phyloP scores from a whole-genome alignment of 2,329 filamentous ascomycete genomes.

The Nothopassalora personata region DNA sequence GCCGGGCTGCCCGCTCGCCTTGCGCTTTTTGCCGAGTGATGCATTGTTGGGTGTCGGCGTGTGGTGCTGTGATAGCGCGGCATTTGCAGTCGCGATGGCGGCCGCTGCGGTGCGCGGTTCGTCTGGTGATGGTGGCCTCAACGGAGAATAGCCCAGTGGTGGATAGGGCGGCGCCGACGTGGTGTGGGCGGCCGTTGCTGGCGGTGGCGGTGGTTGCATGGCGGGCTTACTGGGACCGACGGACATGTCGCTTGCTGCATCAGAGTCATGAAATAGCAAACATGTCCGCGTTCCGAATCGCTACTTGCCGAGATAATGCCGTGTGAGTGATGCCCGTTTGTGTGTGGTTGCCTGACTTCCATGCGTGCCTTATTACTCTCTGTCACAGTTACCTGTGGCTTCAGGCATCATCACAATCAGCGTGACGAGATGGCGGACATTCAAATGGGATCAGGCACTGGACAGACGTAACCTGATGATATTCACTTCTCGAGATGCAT shows the following conservation, averaged over 20 bases:
- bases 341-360: not conserved
- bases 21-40: slow-evolving; percentile 27
- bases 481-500: not conserved
- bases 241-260: not conserved
- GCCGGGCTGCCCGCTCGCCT: slow-evolving; percentile 33
- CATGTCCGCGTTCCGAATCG: not conserved
- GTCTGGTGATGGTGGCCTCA: not conserved
- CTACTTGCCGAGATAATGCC: not conserved
- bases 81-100: slow-evolving; percentile 39
- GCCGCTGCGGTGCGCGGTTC: slow-evolving; percentile 30
- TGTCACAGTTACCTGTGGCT: not conserved
- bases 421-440: not conserved
- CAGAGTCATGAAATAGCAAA: not conserved
- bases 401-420: not conserved
- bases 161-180: not conserved
- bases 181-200: not conserved
- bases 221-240: not conserved
- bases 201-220: not conserved
- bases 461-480: not conserved
- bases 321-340: not conserved
- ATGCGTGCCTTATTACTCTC: not conserved
- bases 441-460: not conserved
- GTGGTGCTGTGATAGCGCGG: slow-evolving; percentile 16
- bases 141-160: not conserved
- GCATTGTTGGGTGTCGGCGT: slow-evolving; percentile 16